Percentiles rank a stretch among this genome's conserved stretches.
Evolutionary conservation across 805 yeast species (phyloP).

Genomic region (Dipodascopsis uninucleata): DNA sequence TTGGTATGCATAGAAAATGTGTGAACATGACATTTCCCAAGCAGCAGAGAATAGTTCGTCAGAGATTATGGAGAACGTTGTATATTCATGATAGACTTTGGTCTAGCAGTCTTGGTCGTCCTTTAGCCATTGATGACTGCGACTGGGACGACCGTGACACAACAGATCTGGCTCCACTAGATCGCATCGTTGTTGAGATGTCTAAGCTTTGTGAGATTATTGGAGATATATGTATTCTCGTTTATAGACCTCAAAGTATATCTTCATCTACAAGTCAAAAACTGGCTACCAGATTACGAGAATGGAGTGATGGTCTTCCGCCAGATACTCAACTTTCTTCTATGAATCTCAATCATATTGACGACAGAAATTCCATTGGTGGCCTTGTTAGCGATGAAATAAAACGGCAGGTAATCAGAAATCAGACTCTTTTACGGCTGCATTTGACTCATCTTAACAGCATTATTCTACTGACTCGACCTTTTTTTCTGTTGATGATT

Average conservation of each 20-base stretch:
- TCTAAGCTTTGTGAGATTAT: conserved; percentile 28
- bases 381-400: conserved; percentile 9
- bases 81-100: conserved; percentile 29
- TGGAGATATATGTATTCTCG: conserved; percentile 29
- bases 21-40: conserved; percentile 31
- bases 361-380: conserved; percentile 2
- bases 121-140: conserved; percentile 27
- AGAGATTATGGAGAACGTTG: conserved; percentile 29
- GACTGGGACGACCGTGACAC: conserved; percentile 31
- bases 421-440: conserved; percentile 25
- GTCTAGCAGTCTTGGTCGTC: conserved; percentile 28
- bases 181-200: conserved; percentile 25
- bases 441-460: conserved; percentile 30
- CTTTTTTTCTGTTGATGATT: conserved; percentile 27
- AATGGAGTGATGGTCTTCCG: conserved; percentile 29
- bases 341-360: conserved; percentile 11
- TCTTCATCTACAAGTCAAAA: conserved; percentile 28
- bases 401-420: conserved; percentile 29
- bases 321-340: conserved; percentile 27
- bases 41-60: conserved; percentile 26
- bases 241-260: conserved; percentile 29
- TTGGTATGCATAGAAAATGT: conserved; percentile 40
- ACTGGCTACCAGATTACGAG: conserved; percentile 26
- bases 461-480: conserved; percentile 29
- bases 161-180: conserved; percentile 19